Evolutionary conservation across 306 rosid species (phyloP), one percentile per base, ranked within the genome.

Genomic region (Vicia faba): DNA sequence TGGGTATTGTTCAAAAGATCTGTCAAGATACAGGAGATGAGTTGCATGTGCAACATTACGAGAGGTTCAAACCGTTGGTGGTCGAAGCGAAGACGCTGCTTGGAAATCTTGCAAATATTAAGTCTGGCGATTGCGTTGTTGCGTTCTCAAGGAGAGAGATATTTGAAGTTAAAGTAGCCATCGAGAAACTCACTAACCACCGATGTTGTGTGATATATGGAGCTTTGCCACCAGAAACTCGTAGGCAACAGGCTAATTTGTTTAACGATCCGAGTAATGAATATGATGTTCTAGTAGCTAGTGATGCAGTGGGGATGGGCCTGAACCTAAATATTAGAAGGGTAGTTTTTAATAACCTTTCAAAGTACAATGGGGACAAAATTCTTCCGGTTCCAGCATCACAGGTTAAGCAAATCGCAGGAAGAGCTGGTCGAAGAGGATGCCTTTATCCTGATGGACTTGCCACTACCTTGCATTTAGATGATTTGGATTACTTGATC

Each of bases 271-370:
- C 84, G 70, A 81, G 64, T 74, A 92, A 86, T 73, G 93, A 84
- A 77, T 92, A 74, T 39, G 88, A 92, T 33, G 93, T 92, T 72
- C 87, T 89, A 50, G 98, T 92, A 40, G 91, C 98, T 59, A 89
- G 96, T 75, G 98, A 92, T 80, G 96, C 98, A 3, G 91, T 89
- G 64, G 98, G 98, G 81, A 92, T 92, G 96, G 98, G 96, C 62
- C 81, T 92, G 64, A 92, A 92, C 79, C 96, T 92, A 33, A 92
- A 92, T 72, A 92, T 92, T 45, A 75, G 98, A 82, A 86, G 96
- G 80, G 96, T 92, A 45, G 82, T 92, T 71, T 92, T 92, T 72
- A 81, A 89, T 70, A 75, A 69, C 79, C 88, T 92, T 49, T 66
- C 91, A 14, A 92, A 92, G 76, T 92, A 81, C 82, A 87, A 87